Base-by-base conservation (phyloP, 768 basidiomycete species). In the Rhodotorula diobovata region DNA sequence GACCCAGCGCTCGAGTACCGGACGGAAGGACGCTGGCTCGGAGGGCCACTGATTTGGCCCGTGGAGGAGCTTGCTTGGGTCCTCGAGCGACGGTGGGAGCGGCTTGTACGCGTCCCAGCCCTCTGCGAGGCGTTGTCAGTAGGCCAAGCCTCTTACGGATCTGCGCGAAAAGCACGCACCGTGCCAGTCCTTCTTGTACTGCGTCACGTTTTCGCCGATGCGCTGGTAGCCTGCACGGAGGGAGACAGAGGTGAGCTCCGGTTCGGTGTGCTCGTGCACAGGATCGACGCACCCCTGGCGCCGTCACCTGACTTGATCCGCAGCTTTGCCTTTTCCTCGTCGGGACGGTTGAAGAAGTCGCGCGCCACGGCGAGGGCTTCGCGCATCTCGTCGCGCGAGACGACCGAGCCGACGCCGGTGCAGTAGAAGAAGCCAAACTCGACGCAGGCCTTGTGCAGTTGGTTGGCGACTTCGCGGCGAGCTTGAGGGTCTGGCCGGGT, bases 401-500 rank as follows among this genome's bases (percentile, higher is more conserved):
- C 80, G 73, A 83, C 89, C 8, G 83, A 81, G 5, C 86, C 85
- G 56, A 92, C 82, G 70, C 91, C 85, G 57, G 15, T 71, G 32
- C 93, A 83, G 80, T 94, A 95, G 82, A 95, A 93, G 84, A 95
- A 95, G 0, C 93, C 93, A 66, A 86, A 90, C 64, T 89, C 4
- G 32, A 28, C 0, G 53, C 50, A 55, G 43, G 53, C 59, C 21
- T 23, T 21, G 57, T 69, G 61, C 30, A 63, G 48, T 77, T 76
- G 90, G 91, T 15, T 91, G 90, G 0, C 81, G 78, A 76, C 92
- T 74, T 7, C 69, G 73, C 12, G 56, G 65, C 35, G 23, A 28
- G 30, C 28, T 14, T 15, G 21, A 25, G 25, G 16, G 30, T 57
- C 8, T 46, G n/a, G 14, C 4, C 32, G 8, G 28, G 50, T 14